Evolutionary conservation across 2,329 filamentous ascomycete species (phyloP).

Genomic region (Cladosporium sp.): DNA sequence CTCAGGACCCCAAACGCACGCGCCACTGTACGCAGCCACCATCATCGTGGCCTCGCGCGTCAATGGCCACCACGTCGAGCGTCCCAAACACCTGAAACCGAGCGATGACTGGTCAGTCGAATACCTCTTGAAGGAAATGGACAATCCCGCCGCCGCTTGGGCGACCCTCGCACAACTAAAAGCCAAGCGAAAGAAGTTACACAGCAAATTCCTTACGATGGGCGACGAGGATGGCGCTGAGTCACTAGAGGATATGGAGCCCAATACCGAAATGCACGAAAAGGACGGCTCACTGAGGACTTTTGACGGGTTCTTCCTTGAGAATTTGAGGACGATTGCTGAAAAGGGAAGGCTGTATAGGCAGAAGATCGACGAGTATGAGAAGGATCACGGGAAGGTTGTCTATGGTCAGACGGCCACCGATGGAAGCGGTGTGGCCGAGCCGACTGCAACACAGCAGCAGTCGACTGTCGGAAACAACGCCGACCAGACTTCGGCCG

Average conservation of each 20-base stretch:
- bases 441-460: not conserved
- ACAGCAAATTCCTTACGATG: slow-evolving; percentile 24
- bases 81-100: slow-evolving; percentile 50
- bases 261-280: slow-evolving; percentile 30
- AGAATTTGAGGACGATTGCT: slow-evolving; percentile 45
- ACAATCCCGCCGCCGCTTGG: slow-evolving; percentile 38
- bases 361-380: slow-evolving; percentile 48
- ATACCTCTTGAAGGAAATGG: slow-evolving; percentile 68
- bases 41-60: slow-evolving; percentile 70
- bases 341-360: slow-evolving; percentile 58
- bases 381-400: slow-evolving; percentile 40
- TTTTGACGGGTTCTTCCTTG: slow-evolving; percentile 42
- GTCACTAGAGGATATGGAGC: slow-evolving; percentile 14
- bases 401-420: slow-evolving; percentile 18
- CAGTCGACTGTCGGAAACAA: not conserved
- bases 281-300: slow-evolving; percentile 38
- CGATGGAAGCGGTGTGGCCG: not conserved
- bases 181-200: slow-evolving; percentile 49
- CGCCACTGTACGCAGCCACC: slow-evolving; percentile 61
- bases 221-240: not conserved
- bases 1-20: slow-evolving; percentile 3
- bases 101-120: slow-evolving; percentile 66
- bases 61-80: slow-evolving; percentile 58
- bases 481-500: not conserved
- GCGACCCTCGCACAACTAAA: slow-evolving; percentile 55